Conservation (phyloP, 2,329 filamentous ascomycete species). For the Pseudopyricularia cyperi region DNA sequence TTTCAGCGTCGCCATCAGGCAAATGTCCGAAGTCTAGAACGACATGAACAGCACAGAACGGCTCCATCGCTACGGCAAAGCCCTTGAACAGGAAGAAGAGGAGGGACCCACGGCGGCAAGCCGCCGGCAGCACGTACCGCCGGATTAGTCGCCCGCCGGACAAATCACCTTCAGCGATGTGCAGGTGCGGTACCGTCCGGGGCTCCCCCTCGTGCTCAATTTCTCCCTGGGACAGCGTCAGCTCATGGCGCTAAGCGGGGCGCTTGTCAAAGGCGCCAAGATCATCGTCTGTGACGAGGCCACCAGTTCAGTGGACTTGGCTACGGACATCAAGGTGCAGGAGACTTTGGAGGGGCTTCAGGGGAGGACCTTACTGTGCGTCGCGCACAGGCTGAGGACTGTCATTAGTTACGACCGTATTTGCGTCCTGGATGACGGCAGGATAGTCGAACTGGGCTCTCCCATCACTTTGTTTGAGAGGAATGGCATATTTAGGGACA, state of each 20-base stretch:
- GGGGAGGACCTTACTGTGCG: conserved; percentile 53
- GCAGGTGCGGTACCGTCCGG: conserved; percentile 53
- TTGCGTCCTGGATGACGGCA: conserved; percentile 58
- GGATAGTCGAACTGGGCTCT: conserved; percentile 54
- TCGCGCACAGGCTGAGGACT: conserved; percentile 23
- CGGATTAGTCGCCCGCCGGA: not conserved
- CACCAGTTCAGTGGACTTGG: conserved; percentile 43
- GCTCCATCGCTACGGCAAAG: conserved; percentile 50
- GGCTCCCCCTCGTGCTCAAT: conserved; percentile 58
- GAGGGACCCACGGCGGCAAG: no score
- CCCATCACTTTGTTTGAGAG: conserved; percentile 46
- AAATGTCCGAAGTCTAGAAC: conserved; percentile 57
- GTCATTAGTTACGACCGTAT: conserved; percentile 16
- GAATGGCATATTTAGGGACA: conserved; percentile 49
- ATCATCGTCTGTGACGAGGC: conserved; percentile 40
- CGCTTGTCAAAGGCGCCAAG: conserved; percentile 40
- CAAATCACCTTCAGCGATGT: not conserved
- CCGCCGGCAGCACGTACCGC: not conserved
- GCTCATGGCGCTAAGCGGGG: conserved; percentile 30
- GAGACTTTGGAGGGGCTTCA: conserved; percentile 44
- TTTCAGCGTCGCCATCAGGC: conserved; percentile 55
- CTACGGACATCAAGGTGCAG: conserved; percentile 61
- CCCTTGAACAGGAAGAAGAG: conserved; percentile 13
- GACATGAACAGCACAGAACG: conserved; percentile 59
- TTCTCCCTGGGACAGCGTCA: conserved; percentile 58